phyloP scores from a whole-genome alignment of 2,329 filamentous ascomycete species.

The Neopestalotiopsis clavispora region DNA sequence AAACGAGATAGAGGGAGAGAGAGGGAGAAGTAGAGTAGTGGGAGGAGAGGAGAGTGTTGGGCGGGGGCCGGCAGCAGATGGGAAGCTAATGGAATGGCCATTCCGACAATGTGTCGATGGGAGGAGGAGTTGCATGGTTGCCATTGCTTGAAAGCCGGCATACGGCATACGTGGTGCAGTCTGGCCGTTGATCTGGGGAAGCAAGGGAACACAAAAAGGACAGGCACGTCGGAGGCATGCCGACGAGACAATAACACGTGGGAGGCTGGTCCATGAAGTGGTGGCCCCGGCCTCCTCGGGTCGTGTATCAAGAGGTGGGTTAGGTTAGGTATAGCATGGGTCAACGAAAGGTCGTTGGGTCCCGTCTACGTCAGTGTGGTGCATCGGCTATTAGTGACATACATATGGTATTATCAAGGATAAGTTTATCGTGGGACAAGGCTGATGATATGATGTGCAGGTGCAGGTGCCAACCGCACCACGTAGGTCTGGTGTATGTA shows the following conservation, averaged over 20 bases:
- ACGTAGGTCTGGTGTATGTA: not conserved
- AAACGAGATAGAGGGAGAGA: not conserved
- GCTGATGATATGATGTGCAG: conserved; percentile 1
- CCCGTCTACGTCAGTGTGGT: not conserved
- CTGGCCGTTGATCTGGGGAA: no score
- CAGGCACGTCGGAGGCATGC: no score
- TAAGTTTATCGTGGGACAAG: not conserved
- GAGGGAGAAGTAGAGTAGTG: not conserved
- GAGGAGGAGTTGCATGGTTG: not conserved
- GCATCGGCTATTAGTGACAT: not conserved
- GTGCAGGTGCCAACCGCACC: not conserved
- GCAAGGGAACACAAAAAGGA: no score
- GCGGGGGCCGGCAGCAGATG: not conserved
- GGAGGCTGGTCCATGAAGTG: no score
- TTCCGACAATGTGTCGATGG: not conserved
- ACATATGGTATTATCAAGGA: not conserved
- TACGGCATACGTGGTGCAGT: no score
- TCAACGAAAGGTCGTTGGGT: not conserved
- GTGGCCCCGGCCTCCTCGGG: no score
- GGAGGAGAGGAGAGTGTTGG: not conserved
- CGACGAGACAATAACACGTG: no score
- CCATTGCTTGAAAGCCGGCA: not conserved
- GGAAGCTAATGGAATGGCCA: not conserved
- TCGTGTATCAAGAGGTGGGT: no score
- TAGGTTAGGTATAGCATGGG: not conserved